Evolutionary conservation across 1,284 basidiomycete genomes (phyloP).

Genomic region (Volvariella surrecta): DNA sequence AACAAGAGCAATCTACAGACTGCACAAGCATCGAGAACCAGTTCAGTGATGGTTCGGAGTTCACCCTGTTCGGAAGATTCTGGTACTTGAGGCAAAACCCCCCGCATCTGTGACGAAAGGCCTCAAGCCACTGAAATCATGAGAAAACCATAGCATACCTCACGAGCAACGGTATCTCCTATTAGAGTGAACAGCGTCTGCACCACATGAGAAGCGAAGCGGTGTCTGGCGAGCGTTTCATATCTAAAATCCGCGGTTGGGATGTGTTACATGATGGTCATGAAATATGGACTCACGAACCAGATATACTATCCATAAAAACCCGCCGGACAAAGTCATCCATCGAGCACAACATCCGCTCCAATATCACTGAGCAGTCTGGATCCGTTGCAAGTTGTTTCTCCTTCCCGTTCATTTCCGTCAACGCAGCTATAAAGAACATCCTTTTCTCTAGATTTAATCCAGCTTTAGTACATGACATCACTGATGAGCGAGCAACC

Average conservation of each 20-base stretch:
- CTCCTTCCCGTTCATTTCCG: slow-evolving; percentile 82
- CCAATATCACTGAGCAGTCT: slow-evolving; percentile 82
- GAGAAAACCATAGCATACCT: slow-evolving; percentile 38
- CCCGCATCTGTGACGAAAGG: slow-evolving; percentile 47
- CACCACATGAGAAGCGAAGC: slow-evolving; percentile 89
- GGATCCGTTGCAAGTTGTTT: slow-evolving; percentile 86
- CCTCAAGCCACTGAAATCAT: not conserved
- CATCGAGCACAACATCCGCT: slow-evolving; percentile 85
- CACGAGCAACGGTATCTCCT: slow-evolving; percentile 69
- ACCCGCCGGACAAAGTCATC: slow-evolving; percentile 89
- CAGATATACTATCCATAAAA: slow-evolving; percentile 76
- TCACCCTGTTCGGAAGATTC: slow-evolving; percentile 49
- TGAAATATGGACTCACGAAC: slow-evolving; percentile 55
- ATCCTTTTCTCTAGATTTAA: slow-evolving; percentile 58
- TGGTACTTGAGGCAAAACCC: slow-evolving; percentile 47
- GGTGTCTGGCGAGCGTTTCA: slow-evolving; percentile 62
- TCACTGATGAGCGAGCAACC: slow-evolving; percentile 13
- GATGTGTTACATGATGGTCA: not conserved
- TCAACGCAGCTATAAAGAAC: slow-evolving; percentile 79
- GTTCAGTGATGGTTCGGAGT: slow-evolving; percentile 64
- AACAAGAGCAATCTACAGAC: slow-evolving; percentile 29
- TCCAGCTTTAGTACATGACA: slow-evolving; percentile 2
- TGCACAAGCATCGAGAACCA: slow-evolving; percentile 58
- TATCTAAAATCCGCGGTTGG: slow-evolving; percentile 35
- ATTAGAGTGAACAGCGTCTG: slow-evolving; percentile 79